phyloP scores from a whole-genome alignment of 169 alveolate genomes.

The Ichthyophthirius multifiliis region DNA sequence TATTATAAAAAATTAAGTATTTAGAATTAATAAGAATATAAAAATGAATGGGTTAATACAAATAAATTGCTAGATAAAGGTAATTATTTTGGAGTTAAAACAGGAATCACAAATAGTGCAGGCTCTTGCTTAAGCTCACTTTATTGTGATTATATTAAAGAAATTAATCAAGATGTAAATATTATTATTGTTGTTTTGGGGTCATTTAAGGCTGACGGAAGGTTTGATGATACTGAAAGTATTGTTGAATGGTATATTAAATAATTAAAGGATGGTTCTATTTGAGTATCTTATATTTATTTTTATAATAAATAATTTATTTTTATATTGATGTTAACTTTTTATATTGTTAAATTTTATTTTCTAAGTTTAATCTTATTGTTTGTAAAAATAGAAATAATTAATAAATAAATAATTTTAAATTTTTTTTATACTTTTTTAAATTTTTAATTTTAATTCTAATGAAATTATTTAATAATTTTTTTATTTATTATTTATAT shows the following conservation, averaged over 20 bases:
- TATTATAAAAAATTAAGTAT: not conserved
- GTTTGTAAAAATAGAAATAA: too few relatives aligned
- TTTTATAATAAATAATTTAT: not conserved
- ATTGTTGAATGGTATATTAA: not conserved
- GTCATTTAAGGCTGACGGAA: not conserved
- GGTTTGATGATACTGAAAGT: not conserved
- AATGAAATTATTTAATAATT: too few relatives aligned
- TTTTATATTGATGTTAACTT: too few relatives aligned
- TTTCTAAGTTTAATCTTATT: too few relatives aligned
- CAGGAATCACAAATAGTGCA: conserved; percentile 71
- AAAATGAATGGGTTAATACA: conserved; percentile 53
- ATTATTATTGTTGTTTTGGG: not conserved
- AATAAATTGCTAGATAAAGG: conserved; percentile 50
- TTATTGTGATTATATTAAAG: not conserved
- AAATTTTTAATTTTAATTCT: too few relatives aligned
- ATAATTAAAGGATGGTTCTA: not conserved
- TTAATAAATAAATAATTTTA: too few relatives aligned
- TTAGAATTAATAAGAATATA: not conserved
- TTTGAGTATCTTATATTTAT: too few relatives aligned
- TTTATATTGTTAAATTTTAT: too few relatives aligned
- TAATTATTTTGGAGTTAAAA: conserved; percentile 65
- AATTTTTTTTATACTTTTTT: too few relatives aligned
- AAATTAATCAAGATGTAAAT: not conserved
- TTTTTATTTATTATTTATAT: too few relatives aligned
- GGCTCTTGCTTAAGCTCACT: conserved; percentile 63